Evolutionary conservation across 345 rosid genomes (phyloP).

Genomic region (Passiflora organensis): DNA sequence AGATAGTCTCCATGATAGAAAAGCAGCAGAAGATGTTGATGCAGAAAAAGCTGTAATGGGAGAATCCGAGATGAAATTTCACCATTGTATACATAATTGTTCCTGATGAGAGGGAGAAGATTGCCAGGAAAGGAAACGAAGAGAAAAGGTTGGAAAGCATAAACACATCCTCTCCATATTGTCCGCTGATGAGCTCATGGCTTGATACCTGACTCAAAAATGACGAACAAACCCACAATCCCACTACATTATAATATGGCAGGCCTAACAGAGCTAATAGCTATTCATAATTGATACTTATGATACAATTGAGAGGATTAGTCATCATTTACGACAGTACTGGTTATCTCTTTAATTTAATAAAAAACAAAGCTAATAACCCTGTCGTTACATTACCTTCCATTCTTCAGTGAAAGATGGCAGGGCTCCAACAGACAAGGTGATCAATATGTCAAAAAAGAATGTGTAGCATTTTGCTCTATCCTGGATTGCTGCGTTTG

Average conservation of each 20-base stretch:
- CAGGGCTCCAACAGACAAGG: slow-evolving; percentile 33
- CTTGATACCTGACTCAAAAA: background rate
- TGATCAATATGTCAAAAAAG: slow-evolving; percentile 28
- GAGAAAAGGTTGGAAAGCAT: slow-evolving; percentile 32
- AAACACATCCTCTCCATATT: slow-evolving; percentile 31
- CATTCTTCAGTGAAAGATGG: slow-evolving; percentile 37
- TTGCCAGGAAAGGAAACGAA: slow-evolving; percentile 27
- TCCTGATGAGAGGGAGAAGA: slow-evolving; percentile 15
- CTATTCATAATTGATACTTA: no score
- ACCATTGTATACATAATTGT: slow-evolving; percentile 29
- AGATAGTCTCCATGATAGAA: slow-evolving; percentile 20
- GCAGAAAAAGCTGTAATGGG: slow-evolving; percentile 21
- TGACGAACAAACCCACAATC: background rate
- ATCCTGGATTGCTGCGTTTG: slow-evolving; percentile 7
- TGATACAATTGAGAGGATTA: no score
- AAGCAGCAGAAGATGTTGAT: slow-evolving; percentile 28
- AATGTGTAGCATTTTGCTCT: slow-evolving; percentile 26
- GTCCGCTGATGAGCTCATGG: slow-evolving; percentile 23
- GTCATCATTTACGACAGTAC: no score
- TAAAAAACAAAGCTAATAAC: no score
- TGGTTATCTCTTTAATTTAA: no score
- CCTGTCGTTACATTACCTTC: slow-evolving; percentile 25
- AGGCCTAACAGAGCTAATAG: no score
- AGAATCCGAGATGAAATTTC: slow-evolving; percentile 35
- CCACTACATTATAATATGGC: no score